Percentiles rank a stretch among this genome's conserved stretches.
These are phyloP conservation scores for Ceratocystis lukuohia DNA, from an alignment of 2,329 filamentous ascomycete species.

Conservation along the genomic window DNA sequence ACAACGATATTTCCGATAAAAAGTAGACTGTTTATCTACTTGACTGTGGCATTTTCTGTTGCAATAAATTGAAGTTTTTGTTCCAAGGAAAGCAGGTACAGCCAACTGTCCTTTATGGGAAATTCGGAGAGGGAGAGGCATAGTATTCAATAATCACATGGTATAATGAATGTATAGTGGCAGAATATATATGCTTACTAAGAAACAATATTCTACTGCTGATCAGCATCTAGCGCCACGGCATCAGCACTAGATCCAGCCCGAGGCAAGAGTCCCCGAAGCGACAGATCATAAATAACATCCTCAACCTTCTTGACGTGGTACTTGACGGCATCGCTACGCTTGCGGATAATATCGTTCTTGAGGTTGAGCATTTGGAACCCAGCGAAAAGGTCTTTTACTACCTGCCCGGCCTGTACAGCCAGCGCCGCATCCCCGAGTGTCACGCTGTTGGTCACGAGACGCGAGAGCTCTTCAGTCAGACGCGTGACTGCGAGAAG, in stretches of 20 bases:
- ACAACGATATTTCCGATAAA: no score
- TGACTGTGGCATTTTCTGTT: no score
- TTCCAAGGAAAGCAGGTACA: no score
- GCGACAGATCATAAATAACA: slow-evolving; percentile 86
- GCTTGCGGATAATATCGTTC: slow-evolving; percentile 79
- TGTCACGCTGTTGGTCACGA: slow-evolving; percentile 90
- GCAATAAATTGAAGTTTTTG: no score
- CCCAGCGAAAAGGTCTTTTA: slow-evolving; percentile 89
- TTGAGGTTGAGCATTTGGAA: slow-evolving; percentile 97
- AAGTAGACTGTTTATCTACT: no score
- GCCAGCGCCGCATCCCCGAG: slow-evolving; percentile 78
- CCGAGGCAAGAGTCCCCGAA: slow-evolving; percentile 37
- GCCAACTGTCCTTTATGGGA: no score
- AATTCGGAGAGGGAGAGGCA: no score
- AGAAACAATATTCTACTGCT: not conserved
- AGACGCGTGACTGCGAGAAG: slow-evolving; percentile 75
- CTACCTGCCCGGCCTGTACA: slow-evolving; percentile 75
- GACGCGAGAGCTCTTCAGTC: slow-evolving; percentile 77
- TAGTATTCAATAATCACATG: no score
- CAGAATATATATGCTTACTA: not conserved
- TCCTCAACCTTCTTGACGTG: slow-evolving; percentile 96
- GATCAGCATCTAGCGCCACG: not conserved
- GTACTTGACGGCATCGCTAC: slow-evolving; percentile 91
- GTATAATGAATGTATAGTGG: no score
- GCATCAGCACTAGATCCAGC: not conserved